Evolutionary conservation across 768 basidiomycete genomes (phyloP).

Genomic region (Mycena maculata): DNA sequence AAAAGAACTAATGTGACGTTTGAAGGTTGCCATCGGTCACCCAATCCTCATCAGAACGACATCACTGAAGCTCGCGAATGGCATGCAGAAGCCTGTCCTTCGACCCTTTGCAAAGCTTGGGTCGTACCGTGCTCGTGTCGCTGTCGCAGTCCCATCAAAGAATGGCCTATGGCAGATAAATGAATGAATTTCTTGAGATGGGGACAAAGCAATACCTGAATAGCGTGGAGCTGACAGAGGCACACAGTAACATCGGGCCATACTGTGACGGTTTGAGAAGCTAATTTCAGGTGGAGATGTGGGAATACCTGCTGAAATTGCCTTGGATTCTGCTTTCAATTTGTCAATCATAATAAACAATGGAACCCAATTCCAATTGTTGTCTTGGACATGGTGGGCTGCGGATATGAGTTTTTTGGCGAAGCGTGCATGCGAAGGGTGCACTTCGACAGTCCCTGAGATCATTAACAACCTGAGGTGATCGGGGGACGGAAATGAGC

Average conservation of each 20-base stretch:
- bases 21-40: not conserved
- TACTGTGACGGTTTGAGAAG: not conserved
- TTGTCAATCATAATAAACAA: constrained; percentile 34
- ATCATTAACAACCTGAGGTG: not conserved
- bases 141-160: constrained; percentile 19
- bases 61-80: constrained; percentile 17
- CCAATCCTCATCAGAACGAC: constrained; percentile 5
- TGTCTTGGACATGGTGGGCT: not conserved
- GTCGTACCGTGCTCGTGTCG: constrained; percentile 3
- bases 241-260: constrained; percentile 16
- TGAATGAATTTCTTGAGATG: not conserved
- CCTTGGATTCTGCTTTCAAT: constrained; percentile 15
- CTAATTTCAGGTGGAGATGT: too few relatives aligned
- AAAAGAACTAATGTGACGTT: not conserved
- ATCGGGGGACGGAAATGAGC: not conserved
- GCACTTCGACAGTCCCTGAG: not conserved
- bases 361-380: constrained; percentile 20
- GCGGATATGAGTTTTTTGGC: not conserved
- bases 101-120: not conserved
- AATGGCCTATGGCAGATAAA: constrained; percentile 7
- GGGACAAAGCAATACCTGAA: constrained; percentile 15
- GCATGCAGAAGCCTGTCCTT: constrained; percentile 17
- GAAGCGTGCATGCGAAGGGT: constrained; percentile 6
- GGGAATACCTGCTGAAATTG: constrained; percentile 5
- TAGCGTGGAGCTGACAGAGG: constrained; percentile 33